phyloP scores from a whole-genome alignment of 129 eudicot species.

The Lactuca sativa region DNA sequence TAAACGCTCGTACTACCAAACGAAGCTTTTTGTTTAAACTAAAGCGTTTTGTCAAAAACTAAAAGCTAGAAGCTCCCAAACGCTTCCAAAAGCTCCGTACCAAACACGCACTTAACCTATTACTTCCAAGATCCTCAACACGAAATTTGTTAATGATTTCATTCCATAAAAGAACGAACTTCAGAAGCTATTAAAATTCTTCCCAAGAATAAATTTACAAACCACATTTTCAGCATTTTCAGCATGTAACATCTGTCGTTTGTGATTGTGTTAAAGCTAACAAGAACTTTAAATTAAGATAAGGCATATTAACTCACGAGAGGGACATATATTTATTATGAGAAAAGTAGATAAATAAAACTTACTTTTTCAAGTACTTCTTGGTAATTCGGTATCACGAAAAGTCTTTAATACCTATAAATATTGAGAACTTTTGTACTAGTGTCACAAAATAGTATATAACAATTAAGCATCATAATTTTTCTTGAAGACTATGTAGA shows the following conservation, averaged over 20 bases:
- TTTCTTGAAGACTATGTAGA: not conserved
- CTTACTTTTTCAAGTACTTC: slow-evolving; percentile 74
- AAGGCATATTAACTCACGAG: not conserved
- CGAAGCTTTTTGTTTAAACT: too few relatives aligned
- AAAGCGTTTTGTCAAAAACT: too few relatives aligned
- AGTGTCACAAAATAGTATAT: not conserved
- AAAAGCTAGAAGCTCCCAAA: too few relatives aligned
- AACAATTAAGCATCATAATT: not conserved
- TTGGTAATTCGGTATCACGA: slow-evolving; percentile 34
- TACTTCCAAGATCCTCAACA: too few relatives aligned
- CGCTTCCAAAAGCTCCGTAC: too few relatives aligned
- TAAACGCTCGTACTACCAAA: too few relatives aligned
- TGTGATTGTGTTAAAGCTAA: slow-evolving; percentile 81
- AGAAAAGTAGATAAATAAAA: slow-evolving; percentile 7
- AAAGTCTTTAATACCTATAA: slow-evolving; percentile 71
- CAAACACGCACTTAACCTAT: too few relatives aligned
- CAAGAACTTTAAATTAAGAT: slow-evolving; percentile 55
- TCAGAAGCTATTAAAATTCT: too few relatives aligned
- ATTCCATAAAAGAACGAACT: too few relatives aligned
- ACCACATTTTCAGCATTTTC: slow-evolving; percentile 54
- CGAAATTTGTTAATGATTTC: too few relatives aligned
- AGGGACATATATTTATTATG: not conserved
- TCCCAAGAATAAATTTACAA: slow-evolving; percentile 57
- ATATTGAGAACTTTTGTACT: not conserved
- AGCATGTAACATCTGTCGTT: slow-evolving; percentile 53